Percentiles rank a stretch among this genome's conserved stretches.
Conservation (phyloP, 768 basidiomycete genomes). For the Tylopilus rubrobrunneus region DNA sequence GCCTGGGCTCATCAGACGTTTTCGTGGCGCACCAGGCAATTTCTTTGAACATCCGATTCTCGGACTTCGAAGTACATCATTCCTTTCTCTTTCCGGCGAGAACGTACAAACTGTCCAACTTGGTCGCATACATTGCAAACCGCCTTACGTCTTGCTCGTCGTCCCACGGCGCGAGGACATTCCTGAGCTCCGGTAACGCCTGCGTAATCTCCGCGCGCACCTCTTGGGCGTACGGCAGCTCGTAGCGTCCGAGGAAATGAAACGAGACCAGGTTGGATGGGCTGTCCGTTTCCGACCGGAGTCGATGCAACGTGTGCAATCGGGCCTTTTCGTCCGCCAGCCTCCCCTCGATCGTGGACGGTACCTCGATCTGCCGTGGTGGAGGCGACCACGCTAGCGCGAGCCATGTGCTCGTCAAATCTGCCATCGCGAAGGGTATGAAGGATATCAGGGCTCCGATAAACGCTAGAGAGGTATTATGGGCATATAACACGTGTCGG, state of each 20-base stretch:
- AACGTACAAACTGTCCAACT: slow-evolving; percentile 25
- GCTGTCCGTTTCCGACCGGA: slow-evolving; percentile 19
- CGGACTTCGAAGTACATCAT: too few relatives aligned
- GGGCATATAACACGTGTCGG: slow-evolving; percentile 43
- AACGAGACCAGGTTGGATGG: slow-evolving; percentile 27
- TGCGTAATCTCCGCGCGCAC: slow-evolving; percentile 12
- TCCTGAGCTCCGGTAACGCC: slow-evolving; percentile 14
- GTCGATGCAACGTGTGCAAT: slow-evolving; percentile 23
- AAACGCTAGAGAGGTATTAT: slow-evolving; percentile 46
- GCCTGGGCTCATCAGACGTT: too few relatives aligned
- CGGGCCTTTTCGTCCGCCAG: slow-evolving; percentile 38
- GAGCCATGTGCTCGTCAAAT: slow-evolving; percentile 49
- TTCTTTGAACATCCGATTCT: too few relatives aligned
- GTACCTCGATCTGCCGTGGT: slow-evolving; percentile 28
- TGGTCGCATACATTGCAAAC: slow-evolving; percentile 25
- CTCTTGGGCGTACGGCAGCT: slow-evolving; percentile 22
- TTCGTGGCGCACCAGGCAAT: too few relatives aligned
- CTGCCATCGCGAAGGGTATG: slow-evolving; percentile 47
- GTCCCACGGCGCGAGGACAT: slow-evolving; percentile 24
- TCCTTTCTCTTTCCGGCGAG: slow-evolving; percentile 6
- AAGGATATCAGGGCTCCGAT: slow-evolving; percentile 40
- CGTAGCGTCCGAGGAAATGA: slow-evolving; percentile 20
- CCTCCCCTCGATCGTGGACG: slow-evolving; percentile 30
- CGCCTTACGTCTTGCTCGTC: slow-evolving; percentile 24
- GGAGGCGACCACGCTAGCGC: slow-evolving; percentile 36